Base-by-base conservation (phyloP, 345 rosid genomes). In the Abelmoschus esculentus region DNA sequence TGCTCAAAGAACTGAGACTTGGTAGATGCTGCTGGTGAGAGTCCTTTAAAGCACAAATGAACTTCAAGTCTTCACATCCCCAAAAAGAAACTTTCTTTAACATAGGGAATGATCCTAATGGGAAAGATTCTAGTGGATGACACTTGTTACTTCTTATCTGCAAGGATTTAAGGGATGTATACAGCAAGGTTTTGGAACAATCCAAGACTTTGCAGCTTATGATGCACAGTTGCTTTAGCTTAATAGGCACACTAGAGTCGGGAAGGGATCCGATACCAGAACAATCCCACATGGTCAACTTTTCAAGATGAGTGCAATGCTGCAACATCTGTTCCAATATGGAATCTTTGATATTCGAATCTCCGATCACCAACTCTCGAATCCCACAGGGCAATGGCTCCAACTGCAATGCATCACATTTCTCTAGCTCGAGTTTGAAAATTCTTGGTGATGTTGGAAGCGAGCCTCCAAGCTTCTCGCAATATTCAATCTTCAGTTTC, bases 51-150 rank as follows among this genome's bases (percentile, higher is more conserved):
- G 67, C 67, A 22, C 34, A 3, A 6, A 40, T 42, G 4, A 7
- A 42, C 68, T 19, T 63, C 53, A 63, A 63, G 9, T 42, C 34
- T 11, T 42, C 3, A 6, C 53, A 19, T 11, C 11, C 2, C 7
- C 0, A 0, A 1, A 63, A 10, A 0, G 0, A 0, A 22, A 44
- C 19, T 22, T 0, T 38, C 0, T 65, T 65, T 7, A 46, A 7
- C 19, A 1, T 12, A 42, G 34, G 68, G 6, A 64, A 42, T 22
- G 54, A 42, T 11, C 32, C 53, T 19, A 63, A 40, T 40, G 67
- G 18, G 4, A 63, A 63, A 63, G 32, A 64, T 38, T 61, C 15
- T 9, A 36, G 29, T 36, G 3, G 28, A 42, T 40, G n/a, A 63
- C 17, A 0, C 1, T 1, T 6, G 1, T 0, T 1, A 6, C n/a